Conservation (phyloP, 2,329 filamentous ascomycete species). For the Tolypocladium ophioglossoides region DNA sequence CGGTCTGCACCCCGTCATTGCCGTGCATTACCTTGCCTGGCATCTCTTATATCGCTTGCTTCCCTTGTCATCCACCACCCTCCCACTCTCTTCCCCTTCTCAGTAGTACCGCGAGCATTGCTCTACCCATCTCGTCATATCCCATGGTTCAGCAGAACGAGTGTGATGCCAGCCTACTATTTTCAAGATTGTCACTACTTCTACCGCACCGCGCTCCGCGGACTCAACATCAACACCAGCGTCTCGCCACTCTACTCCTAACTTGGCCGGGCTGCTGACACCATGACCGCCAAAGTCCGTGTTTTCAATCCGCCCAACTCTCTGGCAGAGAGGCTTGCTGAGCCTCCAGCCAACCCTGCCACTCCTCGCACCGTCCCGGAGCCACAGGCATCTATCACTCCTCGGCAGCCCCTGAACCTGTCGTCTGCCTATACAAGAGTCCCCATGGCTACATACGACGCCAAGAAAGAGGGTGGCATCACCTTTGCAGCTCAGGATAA, state of each 20-base stretch:
- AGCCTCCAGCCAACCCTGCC: slow-evolving; percentile 20
- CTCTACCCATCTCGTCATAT: not conserved
- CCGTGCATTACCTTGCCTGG: not conserved
- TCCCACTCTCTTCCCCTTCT: not conserved
- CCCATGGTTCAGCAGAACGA: slow-evolving; percentile 9
- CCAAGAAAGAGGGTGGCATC: slow-evolving; percentile 56
- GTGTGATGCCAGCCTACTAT: slow-evolving; percentile 71
- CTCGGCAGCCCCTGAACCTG: slow-evolving; percentile 8
- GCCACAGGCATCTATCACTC: slow-evolving; percentile 11
- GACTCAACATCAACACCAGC: slow-evolving; percentile 69
- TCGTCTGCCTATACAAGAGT: slow-evolving; percentile 27
- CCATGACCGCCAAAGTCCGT: slow-evolving; percentile 26
- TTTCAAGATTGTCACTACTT: slow-evolving; percentile 88
- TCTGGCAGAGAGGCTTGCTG: slow-evolving; percentile 57
- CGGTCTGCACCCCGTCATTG: not conserved
- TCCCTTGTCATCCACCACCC: not conserved
- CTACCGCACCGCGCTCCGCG: slow-evolving; percentile 79
- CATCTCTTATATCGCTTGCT: not conserved
- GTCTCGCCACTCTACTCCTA: slow-evolving; percentile 68
- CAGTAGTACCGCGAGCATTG: not conserved
- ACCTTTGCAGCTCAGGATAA: slow-evolving; percentile 86
- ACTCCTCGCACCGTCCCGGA: slow-evolving; percentile 30
- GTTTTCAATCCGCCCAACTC: slow-evolving; percentile 54
- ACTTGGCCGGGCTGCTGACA: slow-evolving; percentile 14
- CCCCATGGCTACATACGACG: slow-evolving; percentile 42